A percentile compares a stretch with the other conserved stretches of the same genome.
These are phyloP conservation scores for Cercophora scortea DNA, from an alignment of 495 filamentous ascomycete species.

Conservation along the genomic window DNA sequence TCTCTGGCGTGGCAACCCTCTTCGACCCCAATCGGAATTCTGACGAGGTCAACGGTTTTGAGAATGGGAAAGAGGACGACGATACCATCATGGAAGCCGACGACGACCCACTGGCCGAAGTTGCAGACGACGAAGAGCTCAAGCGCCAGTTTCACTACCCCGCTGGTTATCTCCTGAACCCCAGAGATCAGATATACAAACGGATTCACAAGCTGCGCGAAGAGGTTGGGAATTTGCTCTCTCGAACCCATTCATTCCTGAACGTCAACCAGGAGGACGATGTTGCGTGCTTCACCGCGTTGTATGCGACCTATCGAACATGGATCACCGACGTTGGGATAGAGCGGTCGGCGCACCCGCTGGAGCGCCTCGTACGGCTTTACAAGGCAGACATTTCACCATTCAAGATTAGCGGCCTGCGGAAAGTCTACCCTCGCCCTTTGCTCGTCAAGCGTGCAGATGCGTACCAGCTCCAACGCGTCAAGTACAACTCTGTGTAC, in stretches of 20 bases:
- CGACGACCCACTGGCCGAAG: slow-evolving; percentile 55
- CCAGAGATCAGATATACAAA: slow-evolving; percentile 53
- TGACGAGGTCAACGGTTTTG: slow-evolving; percentile 24
- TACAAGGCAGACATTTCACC: slow-evolving; percentile 77
- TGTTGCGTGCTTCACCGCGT: slow-evolving; percentile 83
- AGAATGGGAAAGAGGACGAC: slow-evolving; percentile 32
- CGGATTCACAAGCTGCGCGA: slow-evolving; percentile 75
- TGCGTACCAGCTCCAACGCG: slow-evolving; percentile 87
- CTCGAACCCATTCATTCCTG: slow-evolving; percentile 77
- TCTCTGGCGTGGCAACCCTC: slow-evolving; percentile 80
- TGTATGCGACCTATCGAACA: slow-evolving; percentile 88
- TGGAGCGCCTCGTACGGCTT: slow-evolving; percentile 78
- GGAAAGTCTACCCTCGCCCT: slow-evolving; percentile 88
- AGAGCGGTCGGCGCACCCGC: slow-evolving; percentile 85
- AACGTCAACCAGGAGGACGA: slow-evolving; percentile 85
- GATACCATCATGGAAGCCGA: slow-evolving; percentile 49
- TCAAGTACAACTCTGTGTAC: slow-evolving; percentile 86
- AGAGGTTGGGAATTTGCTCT: slow-evolving; percentile 68
- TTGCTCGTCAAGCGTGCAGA: slow-evolving; percentile 82
- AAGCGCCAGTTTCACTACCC: slow-evolving; percentile 77
- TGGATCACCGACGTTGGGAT: slow-evolving; percentile 98
- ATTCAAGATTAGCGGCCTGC: slow-evolving; percentile 87
- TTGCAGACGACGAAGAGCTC: slow-evolving; percentile 73
- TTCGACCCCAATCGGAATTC: slow-evolving; percentile 75
- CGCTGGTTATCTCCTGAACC: slow-evolving; percentile 72